Evolutionary conservation across 768 basidiomycete species (phyloP), one percentile per base, ranked within the genome.

Genomic region (Pisolithus marmoratus): DNA sequence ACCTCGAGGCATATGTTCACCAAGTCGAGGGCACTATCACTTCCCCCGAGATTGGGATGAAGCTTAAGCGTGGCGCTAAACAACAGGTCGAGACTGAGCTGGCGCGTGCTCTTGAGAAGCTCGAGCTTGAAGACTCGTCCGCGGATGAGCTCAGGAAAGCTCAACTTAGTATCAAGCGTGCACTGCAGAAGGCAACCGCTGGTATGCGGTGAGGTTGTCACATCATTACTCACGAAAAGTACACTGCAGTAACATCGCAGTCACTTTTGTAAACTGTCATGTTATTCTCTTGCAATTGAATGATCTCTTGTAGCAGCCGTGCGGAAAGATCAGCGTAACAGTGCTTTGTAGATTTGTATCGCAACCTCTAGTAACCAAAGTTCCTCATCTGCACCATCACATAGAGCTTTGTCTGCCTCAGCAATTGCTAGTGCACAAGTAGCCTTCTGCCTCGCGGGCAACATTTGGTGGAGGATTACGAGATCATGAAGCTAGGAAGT

Each of bases 21-120:
- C 90, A 93, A 71, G 93, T 97, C 63, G 94, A 96, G 81, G 79
- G 81, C 68, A 95, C 92, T 54, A 94, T 98, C 75, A 92, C 93
- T 49, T 90, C 89, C 23, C 94, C 94, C 47, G 94, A 96, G 72
- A 90, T 96, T 61, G 90, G 91, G 65, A 90, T 94, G 86, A 97
- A 97, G 78, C 87, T 98, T 73, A 98, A 97, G 84, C 88, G 95
- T 55, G 94, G 94, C 64, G 90, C 94, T 49, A 94, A 94, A 77
- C 70, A 78, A 31, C 90, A 94, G 70, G 91, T 99, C 60, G 96
- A 99, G 80, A 80, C 88, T 57, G 96, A 97, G 78, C 92, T 99
- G 57, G 94, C 96, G 48, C 90, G 94, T 67, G 94, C 96, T 27
- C 82, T 98, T 46, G 96, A 98, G 84, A 94, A 93, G 77, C 80